Evolutionary conservation across 768 basidiomycete species (phyloP).

Genomic region (Mycena polygramma): DNA sequence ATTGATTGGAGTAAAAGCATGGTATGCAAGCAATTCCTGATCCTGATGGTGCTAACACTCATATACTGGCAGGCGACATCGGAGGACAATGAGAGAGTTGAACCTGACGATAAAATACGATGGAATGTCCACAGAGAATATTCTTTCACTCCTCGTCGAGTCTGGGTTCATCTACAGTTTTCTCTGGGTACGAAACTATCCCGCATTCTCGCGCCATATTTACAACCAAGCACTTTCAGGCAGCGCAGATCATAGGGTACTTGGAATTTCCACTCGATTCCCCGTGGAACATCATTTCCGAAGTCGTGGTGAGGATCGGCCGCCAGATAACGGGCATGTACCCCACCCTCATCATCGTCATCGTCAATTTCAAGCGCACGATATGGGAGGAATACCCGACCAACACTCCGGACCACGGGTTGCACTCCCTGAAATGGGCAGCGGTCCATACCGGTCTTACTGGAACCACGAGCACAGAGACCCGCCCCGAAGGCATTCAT

Average conservation of each 20-base stretch:
- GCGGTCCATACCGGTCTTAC: not conserved
- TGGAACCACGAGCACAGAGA: constrained; percentile 13
- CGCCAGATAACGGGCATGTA: constrained; percentile 22
- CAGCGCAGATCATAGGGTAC: constrained; percentile 11
- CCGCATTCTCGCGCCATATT: not conserved
- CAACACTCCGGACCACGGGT: constrained; percentile 4
- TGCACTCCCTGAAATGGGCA: not conserved
- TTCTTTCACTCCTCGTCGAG: constrained; percentile 24
- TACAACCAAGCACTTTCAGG: constrained; percentile 13
- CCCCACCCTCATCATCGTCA: constrained; percentile 24
- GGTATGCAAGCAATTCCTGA: constrained; percentile 4
- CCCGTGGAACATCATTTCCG: constrained; percentile 17
- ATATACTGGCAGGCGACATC: constrained; percentile 22
- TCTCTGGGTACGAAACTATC: constrained; percentile 15
- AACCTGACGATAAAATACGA: not conserved
- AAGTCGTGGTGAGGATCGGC: constrained; percentile 16
- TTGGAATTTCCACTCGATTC: constrained; percentile 8
- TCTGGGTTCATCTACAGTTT: constrained; percentile 27
- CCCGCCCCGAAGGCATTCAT: constrained; percentile 9
- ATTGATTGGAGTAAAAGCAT: constrained; percentile 22
- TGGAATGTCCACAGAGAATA: constrained; percentile 13
- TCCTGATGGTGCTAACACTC: not conserved
- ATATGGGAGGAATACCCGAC: constrained; percentile 21
- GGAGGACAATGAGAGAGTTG: constrained; percentile 17
- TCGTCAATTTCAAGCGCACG: constrained; percentile 24